Base-by-base conservation (phyloP, 306 rosid genomes). In the Sicyos edulis region DNA sequence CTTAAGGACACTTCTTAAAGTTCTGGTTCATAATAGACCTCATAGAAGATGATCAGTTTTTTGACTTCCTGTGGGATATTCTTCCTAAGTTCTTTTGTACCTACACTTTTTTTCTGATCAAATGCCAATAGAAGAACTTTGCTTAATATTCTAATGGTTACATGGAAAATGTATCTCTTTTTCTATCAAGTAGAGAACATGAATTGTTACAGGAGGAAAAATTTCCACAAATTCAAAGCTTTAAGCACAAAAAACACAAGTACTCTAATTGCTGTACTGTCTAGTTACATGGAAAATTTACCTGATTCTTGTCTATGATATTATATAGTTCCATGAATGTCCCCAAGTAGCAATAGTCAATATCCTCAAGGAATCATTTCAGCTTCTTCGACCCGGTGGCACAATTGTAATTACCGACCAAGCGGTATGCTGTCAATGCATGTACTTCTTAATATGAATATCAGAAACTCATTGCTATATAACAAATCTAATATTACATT, bases 311-410 rank as follows among this genome's bases (percentile, higher is more conserved):
- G 62, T 22, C 34, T 71, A 19, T 71, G 5, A 56, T 73, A 19
- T 58, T 85, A 79, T 75, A 88, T n/a, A n/a, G 92, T 62, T 85
- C 71, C 92, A 88, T 72, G 92, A 88, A 75, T 88, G 92, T 75
- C 92, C 92, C 69, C 52, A 74, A 54, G 82, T 74, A 78, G 92
- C 82, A 29, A 88, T 83, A 75, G 80, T 77, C 16, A 80, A 76
- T 61, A 7, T 88, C 51, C 72, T 72, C 21, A 83, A 42, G 61
- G 92, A 88, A 82, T 85, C 89, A 70, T 85, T 88, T 54, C 88
- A 86, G n/a, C 81, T 88, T 63, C 89, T 88, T 82, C 82, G 84
- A 8, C 88, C 89, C 15, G 92, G 89, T 76, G 92, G 92, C 82
- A 83, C 88, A 0, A 15, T 88, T 17, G 86, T 87, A 49, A 12